Evolutionary conservation across 768 basidiomycete species (phyloP).

Genomic region (Terana coerulea): DNA sequence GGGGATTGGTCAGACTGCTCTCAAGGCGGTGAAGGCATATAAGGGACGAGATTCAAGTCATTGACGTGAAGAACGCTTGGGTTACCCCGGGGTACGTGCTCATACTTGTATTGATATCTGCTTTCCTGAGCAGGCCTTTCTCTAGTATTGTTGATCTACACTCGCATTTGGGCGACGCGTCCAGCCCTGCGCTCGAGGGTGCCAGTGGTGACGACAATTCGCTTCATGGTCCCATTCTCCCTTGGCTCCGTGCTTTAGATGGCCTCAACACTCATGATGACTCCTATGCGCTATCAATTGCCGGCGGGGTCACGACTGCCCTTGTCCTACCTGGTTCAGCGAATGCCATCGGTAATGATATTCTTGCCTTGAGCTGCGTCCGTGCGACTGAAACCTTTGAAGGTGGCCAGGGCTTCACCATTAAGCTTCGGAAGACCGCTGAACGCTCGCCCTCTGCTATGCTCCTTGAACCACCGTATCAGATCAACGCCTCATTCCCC

Average conservation of each 20-base stretch:
- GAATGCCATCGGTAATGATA: constrained; percentile 50
- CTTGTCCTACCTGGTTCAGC: constrained; percentile 73
- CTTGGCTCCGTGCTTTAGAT: constrained; percentile 69
- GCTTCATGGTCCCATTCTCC: constrained; percentile 42
- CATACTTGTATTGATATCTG: not conserved
- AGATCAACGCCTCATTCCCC: constrained; percentile 37
- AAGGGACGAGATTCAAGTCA: constrained; percentile 25
- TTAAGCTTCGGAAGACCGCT: constrained; percentile 67
- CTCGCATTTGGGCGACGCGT: constrained; percentile 48
- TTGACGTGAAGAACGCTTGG: constrained; percentile 67
- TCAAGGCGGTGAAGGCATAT: not conserved
- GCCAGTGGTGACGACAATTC: constrained; percentile 54
- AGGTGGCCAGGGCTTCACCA: constrained; percentile 78
- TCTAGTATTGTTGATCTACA: constrained; percentile 50
- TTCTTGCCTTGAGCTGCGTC: not conserved
- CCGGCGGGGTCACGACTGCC: constrained; percentile 73
- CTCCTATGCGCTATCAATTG: constrained; percentile 46
- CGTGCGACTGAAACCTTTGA: not conserved
- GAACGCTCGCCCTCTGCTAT: constrained; percentile 67
- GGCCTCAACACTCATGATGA: constrained; percentile 73
- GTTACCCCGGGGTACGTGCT: constrained; percentile 45
- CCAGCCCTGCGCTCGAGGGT: constrained; percentile 28
- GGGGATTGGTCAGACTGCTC: constrained; percentile 39
- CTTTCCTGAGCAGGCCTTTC: not conserved
- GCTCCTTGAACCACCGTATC: constrained; percentile 71